phyloP scores from a whole-genome alignment of 345 rosid species.

The Sonneratia alba region DNA sequence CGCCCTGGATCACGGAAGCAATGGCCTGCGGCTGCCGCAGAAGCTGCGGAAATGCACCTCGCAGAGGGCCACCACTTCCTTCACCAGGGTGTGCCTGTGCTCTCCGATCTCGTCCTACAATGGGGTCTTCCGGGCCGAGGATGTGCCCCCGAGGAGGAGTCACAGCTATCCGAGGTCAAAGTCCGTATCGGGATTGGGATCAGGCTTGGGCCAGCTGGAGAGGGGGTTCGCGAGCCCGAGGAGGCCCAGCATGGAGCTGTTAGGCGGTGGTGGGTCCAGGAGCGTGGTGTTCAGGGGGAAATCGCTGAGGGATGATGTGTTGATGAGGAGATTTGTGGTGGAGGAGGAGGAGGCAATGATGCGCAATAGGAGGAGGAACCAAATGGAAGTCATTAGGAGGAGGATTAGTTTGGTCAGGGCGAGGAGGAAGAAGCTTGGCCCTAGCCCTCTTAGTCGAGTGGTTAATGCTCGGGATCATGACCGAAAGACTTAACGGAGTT shows the following conservation, averaged over 20 bases:
- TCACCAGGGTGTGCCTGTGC: slow-evolving; percentile 82
- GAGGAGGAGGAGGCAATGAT: slow-evolving; percentile 92
- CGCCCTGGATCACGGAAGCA: neutral
- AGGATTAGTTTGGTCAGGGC: slow-evolving; percentile 36
- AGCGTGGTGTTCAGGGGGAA: slow-evolving; percentile 75
- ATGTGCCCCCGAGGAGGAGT: slow-evolving; percentile 78
- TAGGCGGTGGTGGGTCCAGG: slow-evolving; percentile 8
- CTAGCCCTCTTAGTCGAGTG: slow-evolving; percentile 85
- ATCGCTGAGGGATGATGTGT: slow-evolving; percentile 69
- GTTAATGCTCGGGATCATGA: slow-evolving; percentile 29
- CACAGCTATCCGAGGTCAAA: slow-evolving; percentile 74
- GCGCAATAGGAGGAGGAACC: slow-evolving; percentile 68
- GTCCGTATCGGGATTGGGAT: slow-evolving; percentile 16
- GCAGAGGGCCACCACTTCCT: slow-evolving; percentile 56
- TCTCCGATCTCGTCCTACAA: slow-evolving; percentile 84
- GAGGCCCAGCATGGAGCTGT: slow-evolving; percentile 45
- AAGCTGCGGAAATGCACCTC: slow-evolving; percentile 62
- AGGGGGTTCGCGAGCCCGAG: slow-evolving; percentile 5
- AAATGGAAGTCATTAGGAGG: slow-evolving; percentile 72
- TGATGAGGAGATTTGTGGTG: slow-evolving; percentile 87
- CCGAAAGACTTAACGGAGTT: too few relatives aligned
- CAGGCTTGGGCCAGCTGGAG: slow-evolving; percentile 11
- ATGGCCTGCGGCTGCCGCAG: neutral
- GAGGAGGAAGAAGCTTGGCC: slow-evolving; percentile 73
- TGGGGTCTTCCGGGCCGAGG: slow-evolving; percentile 51